Conservation (phyloP, 2,329 filamentous ascomycete genomes). For the Talaromyces sp. region DNA sequence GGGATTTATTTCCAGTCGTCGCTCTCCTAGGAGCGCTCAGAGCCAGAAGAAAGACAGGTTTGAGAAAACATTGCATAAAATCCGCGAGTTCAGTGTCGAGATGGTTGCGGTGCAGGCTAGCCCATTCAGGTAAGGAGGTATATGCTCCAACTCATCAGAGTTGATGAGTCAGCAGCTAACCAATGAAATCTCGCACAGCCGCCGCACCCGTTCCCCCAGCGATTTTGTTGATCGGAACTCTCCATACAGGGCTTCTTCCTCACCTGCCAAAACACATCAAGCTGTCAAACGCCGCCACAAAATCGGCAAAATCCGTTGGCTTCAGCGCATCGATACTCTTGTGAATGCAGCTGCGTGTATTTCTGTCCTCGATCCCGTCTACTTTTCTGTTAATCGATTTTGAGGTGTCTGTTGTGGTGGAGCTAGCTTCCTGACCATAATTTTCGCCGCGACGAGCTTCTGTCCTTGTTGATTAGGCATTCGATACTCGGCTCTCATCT, state of each 20-base stretch:
- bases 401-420: not conserved
- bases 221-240: not conserved
- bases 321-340: not conserved
- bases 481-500: not conserved
- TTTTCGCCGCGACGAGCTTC: not conserved
- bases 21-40: not conserved
- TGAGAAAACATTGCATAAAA: not conserved
- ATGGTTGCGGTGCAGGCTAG: not conserved
- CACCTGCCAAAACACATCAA: conserved; percentile 1
- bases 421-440: not conserved
- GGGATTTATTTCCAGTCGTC: not conserved
- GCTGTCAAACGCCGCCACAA: conserved; percentile 1
- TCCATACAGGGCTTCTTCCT: not conserved
- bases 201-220: not conserved
- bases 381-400: not conserved
- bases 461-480: not conserved
- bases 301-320: not conserved
- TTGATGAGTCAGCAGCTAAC: conserved; percentile 8
- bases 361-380: not conserved
- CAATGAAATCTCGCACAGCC: not conserved
- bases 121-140: not conserved
- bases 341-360: not conserved
- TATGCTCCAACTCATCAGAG: no score
- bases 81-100: not conserved
- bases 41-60: not conserved